Evolutionary conservation across 2,329 filamentous ascomycete genomes (phyloP).

Genomic region (Ilyonectria mors-panacis): DNA sequence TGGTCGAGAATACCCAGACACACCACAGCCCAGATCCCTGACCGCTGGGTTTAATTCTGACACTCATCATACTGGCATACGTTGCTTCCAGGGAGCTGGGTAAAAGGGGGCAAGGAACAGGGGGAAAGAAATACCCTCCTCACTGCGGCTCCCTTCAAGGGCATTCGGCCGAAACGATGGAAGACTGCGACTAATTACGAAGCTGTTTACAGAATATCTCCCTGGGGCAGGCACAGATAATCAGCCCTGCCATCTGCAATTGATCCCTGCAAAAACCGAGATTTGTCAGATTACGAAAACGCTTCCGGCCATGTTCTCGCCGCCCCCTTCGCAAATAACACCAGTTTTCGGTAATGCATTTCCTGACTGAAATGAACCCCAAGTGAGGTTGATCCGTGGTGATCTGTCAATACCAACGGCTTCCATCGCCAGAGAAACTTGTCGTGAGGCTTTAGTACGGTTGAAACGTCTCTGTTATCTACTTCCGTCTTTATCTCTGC

Average conservation of each 20-base stretch:
- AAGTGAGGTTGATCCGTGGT: neutral
- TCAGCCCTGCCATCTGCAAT: neutral
- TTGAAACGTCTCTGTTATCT: no score
- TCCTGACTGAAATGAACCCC: neutral
- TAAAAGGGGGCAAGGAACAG: neutral
- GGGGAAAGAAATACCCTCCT: neutral
- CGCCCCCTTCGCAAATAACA: neutral
- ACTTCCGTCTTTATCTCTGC: no score
- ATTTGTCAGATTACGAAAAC: neutral
- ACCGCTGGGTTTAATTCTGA: slow-evolving; percentile 1
- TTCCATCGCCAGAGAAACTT: no score
- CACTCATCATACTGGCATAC: neutral
- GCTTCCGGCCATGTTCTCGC: neutral
- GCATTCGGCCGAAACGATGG: neutral
- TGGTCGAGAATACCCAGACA: neutral
- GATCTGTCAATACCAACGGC: neutral
- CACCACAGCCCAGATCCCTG: neutral
- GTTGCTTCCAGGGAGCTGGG: neutral
- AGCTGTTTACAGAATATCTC: neutral
- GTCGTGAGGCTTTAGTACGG: no score
- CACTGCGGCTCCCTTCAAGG: neutral
- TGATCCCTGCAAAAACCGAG: neutral
- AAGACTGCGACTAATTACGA: neutral
- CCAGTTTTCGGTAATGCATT: neutral
- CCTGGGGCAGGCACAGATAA: neutral